Evolutionary conservation across 164 flowering plant genomes (phyloP), one percentile per base, ranked within the genome.

Genomic region (Aristolochia contorta): DNA sequence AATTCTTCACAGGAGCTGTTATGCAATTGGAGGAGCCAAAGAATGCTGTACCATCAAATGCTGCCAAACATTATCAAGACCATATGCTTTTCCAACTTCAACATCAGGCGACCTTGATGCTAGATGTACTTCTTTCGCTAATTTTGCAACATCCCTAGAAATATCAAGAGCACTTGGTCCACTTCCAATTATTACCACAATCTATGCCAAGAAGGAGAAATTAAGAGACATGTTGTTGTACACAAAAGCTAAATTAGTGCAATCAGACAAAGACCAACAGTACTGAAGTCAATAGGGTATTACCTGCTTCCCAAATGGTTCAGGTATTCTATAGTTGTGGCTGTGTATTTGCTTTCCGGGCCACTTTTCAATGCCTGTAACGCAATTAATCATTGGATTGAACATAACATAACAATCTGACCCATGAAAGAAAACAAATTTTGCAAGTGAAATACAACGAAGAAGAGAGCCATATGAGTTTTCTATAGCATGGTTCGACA

Each of bases 261-360:
- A 37, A 37, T 10, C 43, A 37, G 7, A 37, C 43, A 37, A 37
- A 3, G 12, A 37, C 43, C 9, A 37, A 10, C 10, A 37, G 43
- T 37, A 37, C 12, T 37, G 12, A 37, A 37, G 43, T 37, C 43
- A 37, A 37, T 37, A 37, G 43, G 10, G 43, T 37, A 3, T 10
- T 37, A 91, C 96, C 68, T 89, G 84, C 69, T 81, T 83, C 56
- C 53, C 67, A 23, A 82, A 86, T 33, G 84, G 87, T 24, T 88
- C 92, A 16, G 97, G 92, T 58, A 67, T 57, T n/a, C 94, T 88
- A 53, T 88, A 91, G 59, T 85, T 91, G 79, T 91, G 97, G 72
- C 94, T 91, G 65, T 91, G 97, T 33, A 89, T 75, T 73, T 91
- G 90, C 72, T 76, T 80, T 45, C 97, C 96, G 0, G 94, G 89